Evolutionary conservation across 345 rosid species (phyloP).

Genomic region (Brassica nigra): DNA sequence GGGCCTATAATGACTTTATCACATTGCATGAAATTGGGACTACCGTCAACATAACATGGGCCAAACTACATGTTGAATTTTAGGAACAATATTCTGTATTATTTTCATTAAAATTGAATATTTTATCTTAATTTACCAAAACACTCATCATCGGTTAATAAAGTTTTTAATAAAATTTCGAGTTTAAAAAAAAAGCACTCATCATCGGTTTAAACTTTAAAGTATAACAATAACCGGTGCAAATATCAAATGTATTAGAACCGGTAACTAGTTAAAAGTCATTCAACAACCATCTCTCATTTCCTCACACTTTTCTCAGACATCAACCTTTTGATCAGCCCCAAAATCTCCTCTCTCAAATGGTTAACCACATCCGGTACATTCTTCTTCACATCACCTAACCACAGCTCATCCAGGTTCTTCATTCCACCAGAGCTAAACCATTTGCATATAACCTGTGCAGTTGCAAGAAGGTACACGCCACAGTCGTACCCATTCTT

Average conservation of each 20-base stretch:
- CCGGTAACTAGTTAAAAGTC: neutral
- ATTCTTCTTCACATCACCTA: constrained; percentile 56
- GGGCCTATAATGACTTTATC: constrained; percentile 12
- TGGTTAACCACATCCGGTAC: constrained; percentile 53
- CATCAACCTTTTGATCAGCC: constrained; percentile 57
- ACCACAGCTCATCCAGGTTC: constrained; percentile 55
- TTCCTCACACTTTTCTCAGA: constrained; percentile 30
- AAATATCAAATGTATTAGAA: neutral
- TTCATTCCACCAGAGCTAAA: constrained; percentile 35
- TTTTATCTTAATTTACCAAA: neutral
- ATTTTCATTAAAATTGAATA: neutral
- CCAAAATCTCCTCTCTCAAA: constrained; percentile 59
- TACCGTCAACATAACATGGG: neutral
- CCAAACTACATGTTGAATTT: neutral
- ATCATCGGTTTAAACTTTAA: constrained; percentile 3
- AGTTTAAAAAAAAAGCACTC: neutral
- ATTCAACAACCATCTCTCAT: constrained; percentile 23
- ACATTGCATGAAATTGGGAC: constrained; percentile 1
- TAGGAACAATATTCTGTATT: neutral
- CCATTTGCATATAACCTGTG: constrained; percentile 64
- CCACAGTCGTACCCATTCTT: constrained; percentile 78
- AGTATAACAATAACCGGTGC: constrained; percentile 7
- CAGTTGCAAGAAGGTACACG: constrained; percentile 58
- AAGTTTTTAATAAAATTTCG: no score
- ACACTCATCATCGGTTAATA: neutral